A percentile compares a stretch with the other conserved stretches of the same genome.
Evolutionary conservation across 2,329 filamentous ascomycete species (phyloP).

Genomic region (Thermoascus crustaceus): DNA sequence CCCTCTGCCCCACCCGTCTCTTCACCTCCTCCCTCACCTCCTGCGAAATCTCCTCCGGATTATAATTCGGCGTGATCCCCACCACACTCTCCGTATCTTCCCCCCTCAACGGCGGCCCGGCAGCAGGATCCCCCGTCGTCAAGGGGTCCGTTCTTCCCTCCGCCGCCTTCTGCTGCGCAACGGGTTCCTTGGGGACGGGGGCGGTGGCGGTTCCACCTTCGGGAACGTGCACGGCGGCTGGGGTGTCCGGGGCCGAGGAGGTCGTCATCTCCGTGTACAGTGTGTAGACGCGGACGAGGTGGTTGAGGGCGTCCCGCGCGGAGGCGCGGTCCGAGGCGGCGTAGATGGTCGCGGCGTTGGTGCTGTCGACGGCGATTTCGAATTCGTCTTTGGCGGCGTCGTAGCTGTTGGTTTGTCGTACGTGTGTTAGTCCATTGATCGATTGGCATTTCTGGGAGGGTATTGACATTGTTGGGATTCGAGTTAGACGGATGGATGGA

Average conservation of each 20-base stretch:
- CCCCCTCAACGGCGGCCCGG: constrained; percentile 3
- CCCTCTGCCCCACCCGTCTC: constrained; percentile 35
- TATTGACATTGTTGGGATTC: too few relatives aligned
- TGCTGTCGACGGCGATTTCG: constrained; percentile 43
- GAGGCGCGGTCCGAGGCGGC: constrained; percentile 39
- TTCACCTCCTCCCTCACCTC: constrained; percentile 35
- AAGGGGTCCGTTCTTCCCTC: constrained; percentile 5
- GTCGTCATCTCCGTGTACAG: constrained; percentile 21
- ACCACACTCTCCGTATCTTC: constrained; percentile 11
- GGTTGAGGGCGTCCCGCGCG: constrained; percentile 38
- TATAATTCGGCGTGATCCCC: constrained; percentile 24
- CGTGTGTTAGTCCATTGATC: too few relatives aligned
- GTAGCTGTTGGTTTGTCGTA: constrained; percentile 19
- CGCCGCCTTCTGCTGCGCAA: constrained; percentile 3
- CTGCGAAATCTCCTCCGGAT: constrained; percentile 20
- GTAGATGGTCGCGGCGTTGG: constrained; percentile 37
- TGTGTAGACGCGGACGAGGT: constrained; percentile 27
- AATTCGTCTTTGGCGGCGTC: constrained; percentile 41
- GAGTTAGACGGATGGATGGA: background rate
- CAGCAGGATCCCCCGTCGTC: constrained; percentile 4
- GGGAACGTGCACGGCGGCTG: background rate
- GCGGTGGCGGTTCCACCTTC: background rate
- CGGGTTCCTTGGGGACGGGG: constrained; percentile 1
- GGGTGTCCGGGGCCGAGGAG: constrained; percentile 2
- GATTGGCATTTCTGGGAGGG: too few relatives aligned